Conservation (phyloP, 176 grass and related monocot genomes). For the maize (Zea mays) region DNA sequence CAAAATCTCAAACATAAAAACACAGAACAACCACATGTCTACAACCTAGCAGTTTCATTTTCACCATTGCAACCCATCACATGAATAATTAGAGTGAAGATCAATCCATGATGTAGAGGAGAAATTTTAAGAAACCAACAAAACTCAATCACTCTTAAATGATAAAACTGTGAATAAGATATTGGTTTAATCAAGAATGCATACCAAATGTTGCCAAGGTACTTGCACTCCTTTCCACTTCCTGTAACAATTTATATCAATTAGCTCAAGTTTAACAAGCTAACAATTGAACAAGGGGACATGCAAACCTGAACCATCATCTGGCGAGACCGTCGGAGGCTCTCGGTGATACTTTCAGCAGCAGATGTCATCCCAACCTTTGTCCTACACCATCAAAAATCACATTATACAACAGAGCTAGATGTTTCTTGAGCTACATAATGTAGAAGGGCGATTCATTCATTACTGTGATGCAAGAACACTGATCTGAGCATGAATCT, state of each 20-base stretch:
- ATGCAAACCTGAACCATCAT: conserved; percentile 90
- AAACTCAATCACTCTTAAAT: background rate
- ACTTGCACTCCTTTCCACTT: conserved; percentile 71
- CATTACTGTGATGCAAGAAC: background rate
- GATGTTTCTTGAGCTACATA: background rate
- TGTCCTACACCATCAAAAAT: conserved; percentile 50
- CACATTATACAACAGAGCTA: background rate
- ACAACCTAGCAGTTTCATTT: background rate
- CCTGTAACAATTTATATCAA: conserved; percentile 32
- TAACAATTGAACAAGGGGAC: background rate
- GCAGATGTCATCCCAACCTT: conserved; percentile 87
- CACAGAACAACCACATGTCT: background rate
- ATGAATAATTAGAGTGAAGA: conserved; percentile 16
- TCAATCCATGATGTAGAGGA: background rate
- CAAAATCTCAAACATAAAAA: conserved; percentile 2
- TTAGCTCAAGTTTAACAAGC: background rate
- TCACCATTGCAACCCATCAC: background rate
- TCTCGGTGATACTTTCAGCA: conserved; percentile 91
- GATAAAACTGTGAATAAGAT: background rate
- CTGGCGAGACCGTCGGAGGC: conserved; percentile 76
- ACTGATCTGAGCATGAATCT: background rate
- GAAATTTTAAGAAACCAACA: background rate
- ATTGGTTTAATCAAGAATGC: conserved; percentile 29
- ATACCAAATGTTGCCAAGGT: conserved; percentile 84
- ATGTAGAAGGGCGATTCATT: background rate